A percentile compares a stretch with the other conserved stretches of the same genome.
Conservation (phyloP, 2,329 filamentous ascomycete genomes). For the Nannizzia gypsea region DNA sequence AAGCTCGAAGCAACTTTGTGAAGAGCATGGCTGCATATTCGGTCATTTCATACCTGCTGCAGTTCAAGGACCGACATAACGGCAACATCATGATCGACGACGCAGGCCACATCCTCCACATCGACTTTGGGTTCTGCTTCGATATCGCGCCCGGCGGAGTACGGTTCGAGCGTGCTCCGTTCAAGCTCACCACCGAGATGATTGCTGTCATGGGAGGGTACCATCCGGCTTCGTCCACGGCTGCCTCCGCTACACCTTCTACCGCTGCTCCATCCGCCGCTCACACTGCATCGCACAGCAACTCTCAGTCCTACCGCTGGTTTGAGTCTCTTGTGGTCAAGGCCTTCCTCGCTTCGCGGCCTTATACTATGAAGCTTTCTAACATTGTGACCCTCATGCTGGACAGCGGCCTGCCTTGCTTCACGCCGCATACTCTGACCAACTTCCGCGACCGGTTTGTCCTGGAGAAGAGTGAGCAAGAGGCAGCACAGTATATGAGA, state of each 20-base stretch:
- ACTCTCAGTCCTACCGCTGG: conserved; percentile 80
- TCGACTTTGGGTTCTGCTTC: conserved; percentile 99
- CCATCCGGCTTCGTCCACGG: conserved; percentile 12
- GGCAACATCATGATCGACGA: conserved; percentile 99
- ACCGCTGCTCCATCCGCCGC: neutral
- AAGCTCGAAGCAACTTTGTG: conserved; percentile 92
- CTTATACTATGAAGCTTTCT: conserved; percentile 75
- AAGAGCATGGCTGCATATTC: conserved; percentile 99
- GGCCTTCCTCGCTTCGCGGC: conserved; percentile 77
- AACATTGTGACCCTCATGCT: conserved; percentile 92
- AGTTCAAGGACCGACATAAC: conserved; percentile 99
- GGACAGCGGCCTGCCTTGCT: conserved; percentile 89
- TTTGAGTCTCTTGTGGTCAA: conserved; percentile 97
- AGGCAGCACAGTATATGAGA: conserved; percentile 89
- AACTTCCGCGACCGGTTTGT: conserved; percentile 92
- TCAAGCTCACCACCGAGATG: conserved; percentile 97
- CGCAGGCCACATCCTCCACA: conserved; percentile 91
- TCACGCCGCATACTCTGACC: conserved; percentile 88
- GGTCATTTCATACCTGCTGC: conserved; percentile 87
- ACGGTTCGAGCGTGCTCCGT: conserved; percentile 93
- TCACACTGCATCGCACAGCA: conserved; percentile 32
- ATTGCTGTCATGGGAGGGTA: conserved; percentile 87
- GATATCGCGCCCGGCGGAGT: conserved; percentile 96
- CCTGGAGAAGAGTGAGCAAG: conserved; percentile 76
- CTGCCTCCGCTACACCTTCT: neutral